phyloP scores from a whole-genome alignment of 225 moss, liverwort and hornwort species.

The Physcomitrium patens region DNA sequence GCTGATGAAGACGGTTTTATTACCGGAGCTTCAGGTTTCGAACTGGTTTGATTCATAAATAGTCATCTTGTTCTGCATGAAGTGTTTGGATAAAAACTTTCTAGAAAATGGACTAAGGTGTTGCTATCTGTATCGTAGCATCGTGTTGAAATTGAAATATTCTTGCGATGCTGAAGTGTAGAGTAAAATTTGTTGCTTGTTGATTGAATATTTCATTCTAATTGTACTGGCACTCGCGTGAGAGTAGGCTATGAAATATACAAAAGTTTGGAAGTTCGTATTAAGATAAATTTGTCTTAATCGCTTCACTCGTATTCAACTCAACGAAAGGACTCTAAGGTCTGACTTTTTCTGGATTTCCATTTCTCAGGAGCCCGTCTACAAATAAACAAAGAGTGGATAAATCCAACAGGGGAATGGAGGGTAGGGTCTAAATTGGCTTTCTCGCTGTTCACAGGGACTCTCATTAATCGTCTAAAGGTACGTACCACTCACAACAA shows the following conservation, averaged over 20 bases:
- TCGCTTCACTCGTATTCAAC: neutral
- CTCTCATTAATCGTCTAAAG: slow-evolving; percentile 63
- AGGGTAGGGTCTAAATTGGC: slow-evolving; percentile 66
- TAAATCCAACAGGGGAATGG: slow-evolving; percentile 76
- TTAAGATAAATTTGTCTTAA: neutral
- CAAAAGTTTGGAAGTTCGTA: neutral
- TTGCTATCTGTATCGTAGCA: neutral
- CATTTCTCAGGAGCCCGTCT: slow-evolving; percentile 54
- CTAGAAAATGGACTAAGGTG: neutral
- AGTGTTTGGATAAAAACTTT: neutral
- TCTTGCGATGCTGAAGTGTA: neutral
- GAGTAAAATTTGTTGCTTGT: neutral
- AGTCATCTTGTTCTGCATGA: neutral
- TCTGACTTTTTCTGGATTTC: slow-evolving; percentile 7
- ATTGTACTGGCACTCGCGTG: neutral
- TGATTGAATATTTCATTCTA: neutral
- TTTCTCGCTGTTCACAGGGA: slow-evolving; percentile 64
- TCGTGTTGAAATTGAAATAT: neutral
- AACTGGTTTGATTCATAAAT: neutral
- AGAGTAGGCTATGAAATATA: too few relatives aligned
- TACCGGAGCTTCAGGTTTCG: slow-evolving; percentile 65
- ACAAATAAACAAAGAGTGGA: slow-evolving; percentile 68
- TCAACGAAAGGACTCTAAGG: neutral
- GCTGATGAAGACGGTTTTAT: slow-evolving; percentile 65
- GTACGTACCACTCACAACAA: slow-evolving; percentile 27